Evolutionary conservation across 192 early-diverging fungal species (phyloP), one percentile per base, ranked within the genome.

Genomic region (Phlyctochytrium planicorne): DNA sequence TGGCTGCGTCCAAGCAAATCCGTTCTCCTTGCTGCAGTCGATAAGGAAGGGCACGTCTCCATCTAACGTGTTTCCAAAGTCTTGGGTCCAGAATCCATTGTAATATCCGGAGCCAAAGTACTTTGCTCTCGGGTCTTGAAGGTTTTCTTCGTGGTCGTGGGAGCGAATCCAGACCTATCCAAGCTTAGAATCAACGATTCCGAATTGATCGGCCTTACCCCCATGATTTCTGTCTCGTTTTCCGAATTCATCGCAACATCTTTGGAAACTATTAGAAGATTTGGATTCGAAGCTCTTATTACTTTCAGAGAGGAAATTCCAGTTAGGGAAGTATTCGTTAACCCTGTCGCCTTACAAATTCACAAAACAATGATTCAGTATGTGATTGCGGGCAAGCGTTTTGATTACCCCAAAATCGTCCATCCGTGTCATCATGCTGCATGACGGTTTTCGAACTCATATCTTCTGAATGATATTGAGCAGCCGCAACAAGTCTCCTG

Each of bases 21-120:
- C 55, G 25, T 10, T 20, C 27, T 57, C 55, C 55, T 57, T 57
- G 55, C 20, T 25, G 55, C 55, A 57, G 55, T 57, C 55, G 55
- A 57, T 57, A 25, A 27, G 55, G 55, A 57, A 57, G 10, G 27
- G 55, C 20, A 29, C 16, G 55, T 57, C 16, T 12, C 12, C 25
- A 25, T 6, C 27, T 10, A 24, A 4, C 14, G 27, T 27, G 27
- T 29, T 14, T 6, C 12, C 55, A 57, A 57, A 57, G 25, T 70
- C 67, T 66, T 84, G 82, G 14, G 82, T 84, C 59, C 67, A 85
- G 74, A 81, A 83, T 34, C 63, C 63, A 57, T 81, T 75, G 52
- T 29, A 34, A 30, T 52, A 25, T 1, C 71, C 83, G 20, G 70
- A 76, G 53, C 83, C 83, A 53, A 85, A 71, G 62, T 79, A 72